These are phyloP conservation scores for Dysphania ambrosioides DNA, from an alignment of 148 eudicot genomes.

Conservation along the genomic window DNA sequence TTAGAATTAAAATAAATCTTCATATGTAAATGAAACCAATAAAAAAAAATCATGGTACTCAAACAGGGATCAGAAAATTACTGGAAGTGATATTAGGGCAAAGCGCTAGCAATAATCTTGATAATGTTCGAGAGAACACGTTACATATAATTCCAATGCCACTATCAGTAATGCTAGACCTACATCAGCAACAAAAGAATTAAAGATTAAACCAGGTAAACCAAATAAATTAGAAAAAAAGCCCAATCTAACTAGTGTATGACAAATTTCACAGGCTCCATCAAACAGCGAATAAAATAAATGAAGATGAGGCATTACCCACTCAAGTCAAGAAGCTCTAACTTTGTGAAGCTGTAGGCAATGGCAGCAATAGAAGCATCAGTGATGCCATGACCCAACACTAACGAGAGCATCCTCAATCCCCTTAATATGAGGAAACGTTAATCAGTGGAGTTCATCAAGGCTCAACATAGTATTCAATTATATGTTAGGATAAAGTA, in stretches of 20 bases:
- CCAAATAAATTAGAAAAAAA: neutral
- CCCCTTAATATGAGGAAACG: constrained; percentile 46
- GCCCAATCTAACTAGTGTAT: neutral
- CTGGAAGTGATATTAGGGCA: constrained; percentile 92
- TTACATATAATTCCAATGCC: constrained; percentile 95
- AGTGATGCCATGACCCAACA: constrained; percentile 69
- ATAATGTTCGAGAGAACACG: constrained; percentile 67
- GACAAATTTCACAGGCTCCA: neutral
- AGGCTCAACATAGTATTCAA: neutral
- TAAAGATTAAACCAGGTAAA: neutral
- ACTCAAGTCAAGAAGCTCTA: constrained; percentile 88
- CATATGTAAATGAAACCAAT: neutral
- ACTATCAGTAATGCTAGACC: constrained; percentile 91
- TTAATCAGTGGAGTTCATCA: neutral
- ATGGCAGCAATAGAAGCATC: constrained; percentile 98
- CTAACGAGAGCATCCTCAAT: constrained; percentile 80
- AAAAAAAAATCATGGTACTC: neutral
- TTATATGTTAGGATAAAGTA: neutral
- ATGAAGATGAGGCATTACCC: constrained; percentile 51
- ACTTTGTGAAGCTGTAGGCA: constrained; percentile 70
- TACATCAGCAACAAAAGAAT: constrained; percentile 25
- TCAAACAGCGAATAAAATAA: neutral
- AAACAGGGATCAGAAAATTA: constrained; percentile 32
- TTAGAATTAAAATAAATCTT: neutral
- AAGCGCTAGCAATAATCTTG: constrained; percentile 76